Evolutionary conservation across 306 rosid species (phyloP), one percentile per base, ranked within the genome.

Genomic region (Bauhinia variegata): DNA sequence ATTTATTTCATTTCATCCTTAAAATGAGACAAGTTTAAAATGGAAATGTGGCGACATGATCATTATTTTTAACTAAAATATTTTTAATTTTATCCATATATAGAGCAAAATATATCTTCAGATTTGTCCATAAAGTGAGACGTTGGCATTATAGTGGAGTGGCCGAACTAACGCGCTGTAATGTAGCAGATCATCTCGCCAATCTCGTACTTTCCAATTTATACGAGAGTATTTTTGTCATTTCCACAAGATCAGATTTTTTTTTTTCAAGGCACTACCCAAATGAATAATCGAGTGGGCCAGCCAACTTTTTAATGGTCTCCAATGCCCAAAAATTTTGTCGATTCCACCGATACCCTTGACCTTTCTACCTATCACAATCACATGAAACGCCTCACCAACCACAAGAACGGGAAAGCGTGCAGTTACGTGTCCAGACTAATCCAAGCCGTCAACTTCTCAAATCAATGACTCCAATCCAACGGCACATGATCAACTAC

Each of bases 401-500:
- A 58, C 82, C 66, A 44, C 57, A n/a, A n/a, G 0, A 11, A 31
- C 55, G 5, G 54, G 36, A 5, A 13, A 68, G 51, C 32, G 34
- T 23, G 53, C 50, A 56, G 41, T 60, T n/a, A 55, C 72, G 34
- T 62, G 73, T 73, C 55, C 50, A 31, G 6, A 7, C 5, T 47
- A 46, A 81, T 76, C 77, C 5, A 0, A 31, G 53, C 74, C 71
- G 17, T 73, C 37, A 3, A 61, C 14, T 49, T 37, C 50, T 2
- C 7, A 34, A 67, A 16, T 31, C 55, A 54, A 3, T 8, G n/a
- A 12, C 63, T 54, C 17, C 7, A 12, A 81, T 73, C 82, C 7
- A 15, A 68, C 82, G 82, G 38, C 8, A 30, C 50, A 47, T 0
- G 16, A 16, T 54, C 23, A 39, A 12, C 63, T 46, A 46, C 85